Conservation (phyloP, 306 rosid genomes). For the Malus fusca region DNA sequence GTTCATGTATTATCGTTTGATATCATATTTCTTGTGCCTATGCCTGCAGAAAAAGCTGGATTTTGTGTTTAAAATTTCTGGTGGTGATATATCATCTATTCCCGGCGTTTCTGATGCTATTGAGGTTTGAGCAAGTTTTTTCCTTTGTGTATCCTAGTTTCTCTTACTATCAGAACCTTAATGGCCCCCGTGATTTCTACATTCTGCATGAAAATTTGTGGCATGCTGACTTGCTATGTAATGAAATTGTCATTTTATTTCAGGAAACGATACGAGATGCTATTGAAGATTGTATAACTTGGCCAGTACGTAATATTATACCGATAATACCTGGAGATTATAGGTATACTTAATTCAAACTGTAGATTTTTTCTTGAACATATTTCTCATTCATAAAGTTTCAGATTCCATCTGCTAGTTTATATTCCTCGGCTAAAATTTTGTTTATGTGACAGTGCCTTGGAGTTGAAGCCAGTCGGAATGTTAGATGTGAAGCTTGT, state of each 20-base stretch:
- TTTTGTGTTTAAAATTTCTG: conserved; percentile 75
- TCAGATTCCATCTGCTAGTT: not conserved
- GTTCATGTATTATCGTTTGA: not conserved
- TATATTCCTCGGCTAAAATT: conserved; percentile 7
- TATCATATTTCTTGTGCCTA: conserved; percentile 1
- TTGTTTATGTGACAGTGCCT: conserved; percentile 40
- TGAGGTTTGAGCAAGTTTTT: conserved; percentile 49
- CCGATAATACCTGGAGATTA: conserved; percentile 88
- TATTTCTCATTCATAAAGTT: no score
- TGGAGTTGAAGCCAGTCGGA: conserved; percentile 79
- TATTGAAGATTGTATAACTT: conserved; percentile 77
- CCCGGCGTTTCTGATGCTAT: conserved; percentile 83
- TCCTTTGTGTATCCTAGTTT: not conserved
- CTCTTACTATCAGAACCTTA: not conserved
- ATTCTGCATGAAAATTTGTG: not conserved
- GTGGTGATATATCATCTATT: conserved; percentile 70
- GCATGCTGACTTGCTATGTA: not conserved
- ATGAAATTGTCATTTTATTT: not conserved
- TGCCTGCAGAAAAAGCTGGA: conserved; percentile 73
- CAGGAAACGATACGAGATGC: conserved; percentile 93
- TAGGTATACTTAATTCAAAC: conserved; percentile 40
- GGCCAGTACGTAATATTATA: conserved; percentile 80
- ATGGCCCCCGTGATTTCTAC: not conserved
- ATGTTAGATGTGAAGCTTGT: conserved; percentile 82
- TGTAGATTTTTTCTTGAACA: not conserved